These are phyloP conservation scores for Diutina siamensis DNA, from an alignment of 1,139 yeast species.

Conservation along the genomic window DNA sequence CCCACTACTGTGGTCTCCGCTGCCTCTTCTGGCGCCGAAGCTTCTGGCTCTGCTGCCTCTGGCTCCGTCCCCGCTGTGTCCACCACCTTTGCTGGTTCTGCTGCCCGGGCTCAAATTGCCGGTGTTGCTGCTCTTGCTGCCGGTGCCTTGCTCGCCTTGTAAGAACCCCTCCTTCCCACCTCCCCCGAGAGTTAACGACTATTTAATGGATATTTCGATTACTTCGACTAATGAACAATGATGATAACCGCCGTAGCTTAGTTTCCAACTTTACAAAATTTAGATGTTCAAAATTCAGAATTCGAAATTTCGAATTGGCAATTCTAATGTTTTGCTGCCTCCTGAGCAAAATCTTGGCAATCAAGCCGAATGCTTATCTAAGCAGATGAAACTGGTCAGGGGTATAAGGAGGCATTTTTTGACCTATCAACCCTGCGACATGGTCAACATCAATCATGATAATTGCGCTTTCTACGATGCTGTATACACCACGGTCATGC, in stretches of 20 bases:
- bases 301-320: not conserved
- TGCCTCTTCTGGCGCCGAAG: not conserved
- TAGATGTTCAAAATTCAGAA: no score
- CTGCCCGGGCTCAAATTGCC: not conserved
- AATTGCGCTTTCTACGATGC: slow-evolving; percentile 47
- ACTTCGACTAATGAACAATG: not conserved
- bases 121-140: slow-evolving; percentile 2
- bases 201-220: not conserved
- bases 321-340: not conserved
- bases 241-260: not conserved
- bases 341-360: not conserved
- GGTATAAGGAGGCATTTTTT: no score
- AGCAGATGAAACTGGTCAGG: slow-evolving; percentile 4
- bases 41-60: not conserved
- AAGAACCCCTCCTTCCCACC: not conserved
- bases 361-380: not conserved
- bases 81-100: not conserved
- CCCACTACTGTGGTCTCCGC: not conserved
- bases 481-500: slow-evolving; percentile 42
- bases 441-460: slow-evolving; percentile 22
- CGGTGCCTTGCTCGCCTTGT: slow-evolving; percentile 5
- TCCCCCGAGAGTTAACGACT: not conserved
- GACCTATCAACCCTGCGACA: not conserved
- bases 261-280: not conserved
- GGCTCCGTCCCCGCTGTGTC: not conserved